Percentiles rank a stretch among this genome's conserved stretches.
Conservation (phyloP, 352 stramenopile genomes). For the Phytopythium vexans region DNA sequence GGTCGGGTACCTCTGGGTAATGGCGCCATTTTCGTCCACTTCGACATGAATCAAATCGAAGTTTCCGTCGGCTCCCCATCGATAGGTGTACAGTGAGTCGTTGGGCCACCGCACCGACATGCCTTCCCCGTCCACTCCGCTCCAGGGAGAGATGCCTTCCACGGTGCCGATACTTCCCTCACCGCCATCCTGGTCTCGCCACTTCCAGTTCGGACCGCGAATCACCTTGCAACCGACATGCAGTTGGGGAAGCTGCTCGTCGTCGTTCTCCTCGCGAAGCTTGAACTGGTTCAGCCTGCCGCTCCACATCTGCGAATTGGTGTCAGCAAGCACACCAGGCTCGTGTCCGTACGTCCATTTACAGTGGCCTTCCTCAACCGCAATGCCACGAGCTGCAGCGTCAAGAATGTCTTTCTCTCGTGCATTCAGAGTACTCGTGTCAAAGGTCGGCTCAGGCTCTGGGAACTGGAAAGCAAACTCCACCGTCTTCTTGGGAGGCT, state of each 20-base stretch:
- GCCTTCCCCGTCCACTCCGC: constrained; percentile 83
- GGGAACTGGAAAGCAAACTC: constrained; percentile 71
- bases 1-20: constrained; percentile 64
- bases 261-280: constrained; percentile 40
- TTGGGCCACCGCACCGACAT: constrained; percentile 89
- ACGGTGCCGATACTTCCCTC: constrained; percentile 80
- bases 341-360: constrained; percentile 73
- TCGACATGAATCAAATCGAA: constrained; percentile 86
- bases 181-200: constrained; percentile 85
- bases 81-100: constrained; percentile 86
- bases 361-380: constrained; percentile 43
- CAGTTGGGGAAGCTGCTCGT: constrained; percentile 49
- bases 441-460: constrained; percentile 54
- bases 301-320: constrained; percentile 68
- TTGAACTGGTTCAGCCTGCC: constrained; percentile 72
- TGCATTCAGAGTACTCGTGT: constrained; percentile 52
- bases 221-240: constrained; percentile 85
- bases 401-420: constrained; percentile 54
- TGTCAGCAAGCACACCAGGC: constrained; percentile 70
- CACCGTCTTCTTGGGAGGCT: constrained; percentile 17
- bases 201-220: constrained; percentile 89
- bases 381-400: constrained; percentile 65
- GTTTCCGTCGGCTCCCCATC: constrained; percentile 85
- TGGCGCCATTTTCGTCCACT: constrained; percentile 74
- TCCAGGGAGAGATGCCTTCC: constrained; percentile 85